A percentile compares a stretch with the other conserved stretches of the same genome.
These are phyloP conservation scores for Suhomyces chickasaworum DNA, from an alignment of 1,139 yeast genomes.

Conservation along the genomic window DNA sequence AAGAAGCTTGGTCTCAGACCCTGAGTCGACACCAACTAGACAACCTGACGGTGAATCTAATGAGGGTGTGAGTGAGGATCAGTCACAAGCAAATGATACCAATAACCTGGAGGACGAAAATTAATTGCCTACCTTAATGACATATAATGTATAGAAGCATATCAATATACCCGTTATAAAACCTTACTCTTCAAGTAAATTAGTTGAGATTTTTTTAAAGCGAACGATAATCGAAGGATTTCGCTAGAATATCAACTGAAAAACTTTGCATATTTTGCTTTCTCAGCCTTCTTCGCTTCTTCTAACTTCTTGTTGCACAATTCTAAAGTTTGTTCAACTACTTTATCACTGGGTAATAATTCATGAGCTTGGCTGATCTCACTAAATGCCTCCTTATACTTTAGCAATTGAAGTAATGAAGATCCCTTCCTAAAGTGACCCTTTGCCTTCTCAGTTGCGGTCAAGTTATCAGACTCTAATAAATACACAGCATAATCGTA, in stretches of 20 bases:
- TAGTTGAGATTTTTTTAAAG: no score
- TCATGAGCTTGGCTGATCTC: conserved; percentile 48
- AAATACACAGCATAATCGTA: conserved; percentile 57
- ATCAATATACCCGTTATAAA: not conserved
- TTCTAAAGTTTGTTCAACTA: conserved; percentile 45
- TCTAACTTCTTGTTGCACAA: conserved; percentile 51
- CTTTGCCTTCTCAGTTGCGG: conserved; percentile 55
- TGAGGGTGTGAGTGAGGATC: not conserved
- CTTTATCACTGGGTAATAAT: conserved; percentile 53
- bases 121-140: not conserved
- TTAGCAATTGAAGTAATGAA: conserved; percentile 45
- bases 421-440: conserved; percentile 63
- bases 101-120: not conserved
- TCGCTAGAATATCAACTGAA: no score
- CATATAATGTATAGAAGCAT: not conserved
- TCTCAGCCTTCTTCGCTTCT: conserved; percentile 35
- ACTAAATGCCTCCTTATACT: conserved; percentile 51
- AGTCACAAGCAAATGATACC: not conserved
- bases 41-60: not conserved
- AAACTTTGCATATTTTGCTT: conserved; percentile 51
- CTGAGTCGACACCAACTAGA: not conserved
- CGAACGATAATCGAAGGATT: no score
- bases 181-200: not conserved
- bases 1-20: conserved; percentile 23
- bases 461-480: conserved; percentile 48